Evolutionary conservation across 169 alveolate species (phyloP), one percentile per base, ranked within the genome.

Genomic region (Eimeria sp.): DNA sequence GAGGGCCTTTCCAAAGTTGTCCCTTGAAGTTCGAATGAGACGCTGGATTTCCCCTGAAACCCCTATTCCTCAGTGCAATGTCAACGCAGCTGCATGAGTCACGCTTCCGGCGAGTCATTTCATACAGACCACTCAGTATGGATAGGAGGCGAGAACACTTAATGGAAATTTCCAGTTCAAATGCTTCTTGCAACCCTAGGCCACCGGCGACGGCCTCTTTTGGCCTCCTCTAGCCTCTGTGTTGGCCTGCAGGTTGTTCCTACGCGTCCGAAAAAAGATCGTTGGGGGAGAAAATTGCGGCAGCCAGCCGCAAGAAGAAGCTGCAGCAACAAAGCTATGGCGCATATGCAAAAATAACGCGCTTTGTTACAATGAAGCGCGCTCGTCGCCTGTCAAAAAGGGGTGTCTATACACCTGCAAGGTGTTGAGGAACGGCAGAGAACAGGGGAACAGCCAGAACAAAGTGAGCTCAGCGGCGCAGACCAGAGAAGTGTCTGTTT

Each of bases 81-180:
- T 75, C 63, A 75, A 75, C 86, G 61, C 40, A 75, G 54, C 70
- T 27, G 90, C 90, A 51, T 51, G 70, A 25, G 90, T 54, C 72
- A 57, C 80, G 61, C 92, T 51, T 86, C 78, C 58, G 92, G 80
- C 92, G 92, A 30, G 92, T 72, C 92, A 86, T 86, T 86, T 51
- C 92, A 86, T 10, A 75, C 86, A 25, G 49, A 16, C 22, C 54
- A 27, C 65, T 51, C 90, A 82, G 70, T 27, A 27, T 49, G 47
- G 30, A 25, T n/a, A 22, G 67, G 2, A 22, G 87, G 49, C 49
- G 51, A 16, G 73, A 30, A 73, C 51, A 47, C 27, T 82, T 51
- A 11, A 72, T 82, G n/a, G 65, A 34, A 51, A 82, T 51, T 82
- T 20, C 49, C 72, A 47, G 14, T 47, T 82, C 51, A 82, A 82